Conservation (phyloP, 495 filamentous ascomycete genomes). For the Aspergillus biplanus region DNA sequence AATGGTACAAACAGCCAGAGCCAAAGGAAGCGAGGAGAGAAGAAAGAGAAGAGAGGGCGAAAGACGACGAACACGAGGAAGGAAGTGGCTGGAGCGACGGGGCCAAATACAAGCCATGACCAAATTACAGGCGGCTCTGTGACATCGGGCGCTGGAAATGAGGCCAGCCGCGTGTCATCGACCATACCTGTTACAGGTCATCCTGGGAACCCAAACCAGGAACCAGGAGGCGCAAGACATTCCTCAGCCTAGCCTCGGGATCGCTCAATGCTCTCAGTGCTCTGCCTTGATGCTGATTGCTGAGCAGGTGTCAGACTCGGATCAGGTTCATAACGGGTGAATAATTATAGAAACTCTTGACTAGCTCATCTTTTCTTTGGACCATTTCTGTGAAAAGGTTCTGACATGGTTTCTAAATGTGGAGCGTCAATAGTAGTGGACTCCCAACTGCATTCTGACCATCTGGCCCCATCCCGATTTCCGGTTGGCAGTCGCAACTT, state of each 20-base stretch:
- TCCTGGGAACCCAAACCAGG: background rate
- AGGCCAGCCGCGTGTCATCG: background rate
- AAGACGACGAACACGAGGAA: conserved; percentile 19
- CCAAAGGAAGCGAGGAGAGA: conserved; percentile 6
- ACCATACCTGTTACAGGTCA: background rate
- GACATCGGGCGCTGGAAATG: background rate
- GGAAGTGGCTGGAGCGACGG: conserved; percentile 10
- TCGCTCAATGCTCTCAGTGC: background rate
- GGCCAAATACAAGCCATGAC: conserved; percentile 16
- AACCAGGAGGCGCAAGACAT: conserved; percentile 10
- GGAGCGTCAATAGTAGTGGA: conserved; percentile 1
- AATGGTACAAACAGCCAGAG: background rate
- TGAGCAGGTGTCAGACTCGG: background rate
- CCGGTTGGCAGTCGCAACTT: background rate
- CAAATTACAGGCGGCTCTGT: conserved; percentile 24
- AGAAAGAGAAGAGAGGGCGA: conserved; percentile 16
- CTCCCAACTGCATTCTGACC: background rate
- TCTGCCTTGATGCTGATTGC: background rate
- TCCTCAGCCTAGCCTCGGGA: background rate
- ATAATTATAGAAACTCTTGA: conserved; percentile 3
- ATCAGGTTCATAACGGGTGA: background rate
- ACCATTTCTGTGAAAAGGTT: conserved; percentile 4
- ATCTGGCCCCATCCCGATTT: conserved; percentile 1
- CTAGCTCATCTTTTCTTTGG: background rate
- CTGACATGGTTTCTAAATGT: conserved; percentile 12